Evolutionary conservation across 2,329 filamentous ascomycete species (phyloP), one percentile per base, ranked within the genome.

Genomic region (Aspergillus fumigatiaffinis): DNA sequence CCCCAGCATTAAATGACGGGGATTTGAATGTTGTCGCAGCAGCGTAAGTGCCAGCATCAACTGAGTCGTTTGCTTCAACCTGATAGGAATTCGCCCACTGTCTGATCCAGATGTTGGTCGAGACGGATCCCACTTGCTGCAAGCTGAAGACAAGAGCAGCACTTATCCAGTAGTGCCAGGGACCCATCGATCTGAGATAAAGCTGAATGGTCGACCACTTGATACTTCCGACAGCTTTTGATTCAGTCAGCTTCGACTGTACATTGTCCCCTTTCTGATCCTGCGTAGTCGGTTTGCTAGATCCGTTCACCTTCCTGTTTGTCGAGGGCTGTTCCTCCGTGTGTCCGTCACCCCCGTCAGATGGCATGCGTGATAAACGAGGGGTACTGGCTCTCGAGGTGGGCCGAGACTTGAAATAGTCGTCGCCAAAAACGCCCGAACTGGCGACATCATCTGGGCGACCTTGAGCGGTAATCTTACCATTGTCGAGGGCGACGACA

Each of bases 1-100:
- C 69, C 5, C 72, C 72, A 38, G 67, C 66, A 51, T 72, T 73
- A 58, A 76, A 71, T 1, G 69, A 73, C 3, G 75, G 71, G 9
- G 68, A 60, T 59, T 75, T 74, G 53, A 76, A 62, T 46, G 72
- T 66, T 9, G 72, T 61, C 29, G 69, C 64, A 6, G 72, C 80
- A 71, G 56, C 79, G 76, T 63, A 82, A 57, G 47, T 75, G 68
- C 62, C 67, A 23, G 72, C 71, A 55, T 72, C 67, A 50, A 73
- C 71, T 23, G 58, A 28, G 5, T 60, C 58, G 26, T 53, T 70
- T 56, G 73, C 74, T 51, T 81, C 80, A 58, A 68, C 76, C 56
- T 82, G 82, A 71, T 97, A 97, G 59, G 94, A 88, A 71, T 97
- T 96, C 17, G 93, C 89, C 94, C 94, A 99, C 71, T 93, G 82